Conservation (phyloP, 108 stramenopile genomes). For the Chaetoceros tenuissimus region DNA sequence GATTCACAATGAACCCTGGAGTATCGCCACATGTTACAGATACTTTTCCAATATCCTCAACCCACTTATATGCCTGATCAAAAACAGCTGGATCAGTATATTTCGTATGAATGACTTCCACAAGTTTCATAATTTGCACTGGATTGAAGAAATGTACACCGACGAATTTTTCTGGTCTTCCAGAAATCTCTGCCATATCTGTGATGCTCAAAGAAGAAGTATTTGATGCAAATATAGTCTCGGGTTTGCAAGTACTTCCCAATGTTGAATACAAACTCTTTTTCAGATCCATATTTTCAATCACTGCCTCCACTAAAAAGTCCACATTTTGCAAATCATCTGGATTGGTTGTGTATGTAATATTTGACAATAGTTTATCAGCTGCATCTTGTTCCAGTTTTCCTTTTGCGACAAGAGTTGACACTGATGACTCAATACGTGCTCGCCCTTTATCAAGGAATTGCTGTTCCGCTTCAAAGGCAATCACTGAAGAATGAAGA, state of each 20-base stretch:
- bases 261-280: conserved; percentile 71
- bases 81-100: conserved; percentile 83
- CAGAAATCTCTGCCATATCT: conserved; percentile 86
- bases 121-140: conserved; percentile 94
- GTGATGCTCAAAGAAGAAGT: conserved; percentile 85
- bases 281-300: conserved; percentile 93
- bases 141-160: conserved; percentile 99
- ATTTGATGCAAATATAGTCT: conserved; percentile 92
- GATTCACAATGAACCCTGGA: conserved; percentile 99
- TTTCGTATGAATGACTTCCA: conserved; percentile 91
- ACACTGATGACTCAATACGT: conserved; percentile 59
- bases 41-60: conserved; percentile 80
- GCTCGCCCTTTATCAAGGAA: conserved; percentile 67
- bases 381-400: conserved; percentile 57
- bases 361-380: conserved; percentile 38
- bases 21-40: conserved; percentile 91
- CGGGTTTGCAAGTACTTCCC: conserved; percentile 64
- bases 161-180: conserved; percentile 86
- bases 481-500: conserved; percentile 71
- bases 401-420: conserved; percentile 74
- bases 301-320: conserved; percentile 92
- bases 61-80: conserved; percentile 69
- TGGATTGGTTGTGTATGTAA: conserved; percentile 80
- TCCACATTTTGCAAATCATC: conserved; percentile 67
- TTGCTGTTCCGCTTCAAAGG: conserved; percentile 63